phyloP scores from a whole-genome alignment of 2,329 filamentous ascomycete genomes.

The Fusarium odoratissimum region DNA sequence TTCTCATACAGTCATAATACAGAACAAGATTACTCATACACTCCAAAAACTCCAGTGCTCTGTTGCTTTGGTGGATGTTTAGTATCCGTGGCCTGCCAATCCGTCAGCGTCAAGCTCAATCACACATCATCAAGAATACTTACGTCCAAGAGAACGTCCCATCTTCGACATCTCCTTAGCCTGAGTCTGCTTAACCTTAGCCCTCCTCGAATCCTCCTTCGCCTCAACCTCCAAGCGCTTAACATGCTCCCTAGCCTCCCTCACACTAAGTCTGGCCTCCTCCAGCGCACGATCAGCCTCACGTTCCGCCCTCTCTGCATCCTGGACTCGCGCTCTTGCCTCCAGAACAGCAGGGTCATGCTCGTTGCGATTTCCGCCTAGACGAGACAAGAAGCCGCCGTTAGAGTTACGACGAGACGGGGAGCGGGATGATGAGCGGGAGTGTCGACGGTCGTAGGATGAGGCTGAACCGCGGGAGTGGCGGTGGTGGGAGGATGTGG shows the following conservation, averaged over 20 bases:
- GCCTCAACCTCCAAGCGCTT: slow-evolving; percentile 73
- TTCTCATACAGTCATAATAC: slow-evolving; percentile 22
- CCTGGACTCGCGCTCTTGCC: slow-evolving; percentile 70
- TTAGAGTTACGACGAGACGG: slow-evolving; percentile 9
- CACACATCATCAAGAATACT: slow-evolving; percentile 47
- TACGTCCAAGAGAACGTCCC: slow-evolving; percentile 76
- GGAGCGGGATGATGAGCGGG: slow-evolving; percentile 27
- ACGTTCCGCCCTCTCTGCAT: slow-evolving; percentile 71
- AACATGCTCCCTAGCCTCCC: slow-evolving; percentile 72
- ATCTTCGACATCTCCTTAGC: slow-evolving; percentile 74
- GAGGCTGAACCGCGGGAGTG: slow-evolving; percentile 22
- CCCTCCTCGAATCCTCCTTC: slow-evolving; percentile 70
- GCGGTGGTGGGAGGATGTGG: slow-evolving; percentile 38
- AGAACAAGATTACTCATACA: slow-evolving; percentile 7
- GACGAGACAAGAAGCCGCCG: slow-evolving; percentile 56
- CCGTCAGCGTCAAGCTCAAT: neutral
- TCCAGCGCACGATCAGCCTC: slow-evolving; percentile 74
- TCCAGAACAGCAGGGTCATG: slow-evolving; percentile 72
- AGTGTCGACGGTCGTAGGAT: slow-evolving; percentile 31
- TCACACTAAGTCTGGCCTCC: slow-evolving; percentile 67
- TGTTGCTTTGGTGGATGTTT: neutral
- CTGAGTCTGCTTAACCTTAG: slow-evolving; percentile 76
- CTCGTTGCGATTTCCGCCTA: slow-evolving; percentile 56
- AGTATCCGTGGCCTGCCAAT: slow-evolving; percentile 26
- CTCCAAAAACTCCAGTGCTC: neutral